Base-by-base conservation (phyloP, 2,329 filamentous ascomycete genomes). In the Fusarium cicatricum region DNA sequence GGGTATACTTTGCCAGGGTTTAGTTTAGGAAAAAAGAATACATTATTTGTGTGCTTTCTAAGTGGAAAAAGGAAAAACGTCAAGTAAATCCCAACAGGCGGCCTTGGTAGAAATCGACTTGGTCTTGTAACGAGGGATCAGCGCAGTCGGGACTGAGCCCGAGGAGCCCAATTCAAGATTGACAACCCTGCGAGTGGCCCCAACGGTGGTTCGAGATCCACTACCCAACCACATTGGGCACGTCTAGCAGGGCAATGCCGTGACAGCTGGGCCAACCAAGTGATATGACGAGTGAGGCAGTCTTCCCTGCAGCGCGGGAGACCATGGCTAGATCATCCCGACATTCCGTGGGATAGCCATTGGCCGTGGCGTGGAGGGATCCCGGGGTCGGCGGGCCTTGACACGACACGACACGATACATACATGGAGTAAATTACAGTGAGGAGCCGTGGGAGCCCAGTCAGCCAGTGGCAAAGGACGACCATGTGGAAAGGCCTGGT, bases 131-230 rank as follows among this genome's bases (percentile, higher is more conserved):
- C 19, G 14, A 60, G 43, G 47, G 48, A 48, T 54, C 52, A 54
- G 43, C 47, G 37, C 48, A 51, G 54, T 53, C 54, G 57, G 55
- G 39, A 32, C 48, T 51, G 37, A 52, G 57, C 66, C 60, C 57
- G 60, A 60, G 51, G 31, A 65, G 66, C 66, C 66, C 66, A 69
- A 69, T 64, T 49, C 52, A 55, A 56, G 40, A 51, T 21, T 38
- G 45, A 40, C 33, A 66, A 60, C 64, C 66, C 51, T 68, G 65
- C 51, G 39, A 45, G 39, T 58, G 37, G 47, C 39, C 51, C 47
- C 58, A 48, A 55, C 19, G 46, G 60, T 57, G 62, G 65, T 65
- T 60, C 62, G 56, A 67, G 64, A 55, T 64, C 65, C 62, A 69
- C 66, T 38, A 51, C 62, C 66, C 64, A 65, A 56, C 59, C 50